Percentiles rank a stretch among this genome's conserved stretches.
Conservation (phyloP, 495 filamentous ascomycete species). For the Apodospora peruviana region DNA sequence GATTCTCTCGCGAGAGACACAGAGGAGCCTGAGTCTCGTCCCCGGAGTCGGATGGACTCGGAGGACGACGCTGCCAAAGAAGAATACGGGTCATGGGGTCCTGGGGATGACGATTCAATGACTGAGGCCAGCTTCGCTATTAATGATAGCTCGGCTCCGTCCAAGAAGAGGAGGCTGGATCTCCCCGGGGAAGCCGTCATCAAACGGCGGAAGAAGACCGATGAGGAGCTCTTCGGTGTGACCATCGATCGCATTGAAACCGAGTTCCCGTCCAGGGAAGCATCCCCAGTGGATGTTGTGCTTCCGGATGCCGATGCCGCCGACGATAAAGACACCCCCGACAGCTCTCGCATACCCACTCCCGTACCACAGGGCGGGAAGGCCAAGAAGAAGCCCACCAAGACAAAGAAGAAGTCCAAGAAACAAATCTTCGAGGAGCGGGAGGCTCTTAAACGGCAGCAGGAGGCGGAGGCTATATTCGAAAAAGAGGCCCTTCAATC, state of each 20-base stretch:
- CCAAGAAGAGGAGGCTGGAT: slow-evolving; percentile 68
- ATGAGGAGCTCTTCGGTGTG: slow-evolving; percentile 69
- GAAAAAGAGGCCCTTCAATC: slow-evolving; percentile 27
- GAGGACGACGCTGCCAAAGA: slow-evolving; percentile 62
- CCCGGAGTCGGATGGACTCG: slow-evolving; percentile 70
- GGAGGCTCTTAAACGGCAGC: slow-evolving; percentile 52
- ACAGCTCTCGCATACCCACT: slow-evolving; percentile 37
- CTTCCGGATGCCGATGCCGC: slow-evolving; percentile 32
- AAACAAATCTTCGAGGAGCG: slow-evolving; percentile 67
- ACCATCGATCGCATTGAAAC: slow-evolving; percentile 47
- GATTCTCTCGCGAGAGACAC: slow-evolving; percentile 62
- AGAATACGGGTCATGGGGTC: slow-evolving; percentile 41
- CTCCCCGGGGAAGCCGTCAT: slow-evolving; percentile 54
- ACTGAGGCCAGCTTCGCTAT: slow-evolving; percentile 48
- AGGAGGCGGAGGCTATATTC: slow-evolving; percentile 35
- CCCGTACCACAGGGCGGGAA: slow-evolving; percentile 27
- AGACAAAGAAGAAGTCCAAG: slow-evolving; percentile 64
- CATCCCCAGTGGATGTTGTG: slow-evolving; percentile 30
- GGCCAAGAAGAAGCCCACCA: slow-evolving; percentile 41
- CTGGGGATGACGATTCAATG: slow-evolving; percentile 50
- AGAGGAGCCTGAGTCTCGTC: slow-evolving; percentile 76
- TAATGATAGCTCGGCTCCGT: slow-evolving; percentile 32
- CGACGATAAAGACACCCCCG: slow-evolving; percentile 32
- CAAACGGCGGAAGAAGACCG: slow-evolving; percentile 69
- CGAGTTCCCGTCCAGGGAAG: slow-evolving; percentile 35